A percentile compares a stretch with the other conserved stretches of the same genome.
These are phyloP conservation scores for Marsdenia floribunda DNA, from an alignment of 257 asterid species.

Conservation along the genomic window DNA sequence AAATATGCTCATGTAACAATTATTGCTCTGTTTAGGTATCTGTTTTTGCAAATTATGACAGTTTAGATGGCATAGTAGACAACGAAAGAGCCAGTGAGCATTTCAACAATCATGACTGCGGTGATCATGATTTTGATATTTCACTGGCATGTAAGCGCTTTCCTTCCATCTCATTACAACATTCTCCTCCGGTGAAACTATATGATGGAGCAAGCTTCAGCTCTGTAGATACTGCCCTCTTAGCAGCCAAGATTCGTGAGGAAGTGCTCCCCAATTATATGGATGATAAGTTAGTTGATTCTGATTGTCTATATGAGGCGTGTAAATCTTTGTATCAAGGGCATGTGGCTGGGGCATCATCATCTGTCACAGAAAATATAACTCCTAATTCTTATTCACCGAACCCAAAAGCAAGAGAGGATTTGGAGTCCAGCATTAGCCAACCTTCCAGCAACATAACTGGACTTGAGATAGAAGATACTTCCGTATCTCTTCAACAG, in stretches of 20 bases:
- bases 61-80: constrained; percentile 52
- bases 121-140: constrained; percentile 46
- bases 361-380: constrained; percentile 32
- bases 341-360: constrained; percentile 25
- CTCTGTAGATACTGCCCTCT: constrained; percentile 37
- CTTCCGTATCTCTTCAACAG: constrained; percentile 41
- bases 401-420: constrained; percentile 32
- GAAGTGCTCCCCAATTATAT: constrained; percentile 42
- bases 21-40: constrained; percentile 49
- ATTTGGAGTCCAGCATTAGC: constrained; percentile 30
- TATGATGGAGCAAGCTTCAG: constrained; percentile 48
- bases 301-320: constrained; percentile 35
- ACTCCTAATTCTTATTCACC: constrained; percentile 30
- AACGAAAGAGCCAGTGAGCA: constrained; percentile 37
- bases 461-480: constrained; percentile 29
- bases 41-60: constrained; percentile 52
- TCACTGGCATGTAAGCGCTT: constrained; percentile 58
- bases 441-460: constrained; percentile 26
- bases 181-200: constrained; percentile 59
- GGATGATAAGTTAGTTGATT: constrained; percentile 48
- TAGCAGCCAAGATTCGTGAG: constrained; percentile 49
- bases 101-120: constrained; percentile 28
- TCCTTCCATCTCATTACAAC: constrained; percentile 69
- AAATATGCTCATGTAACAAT: not conserved
- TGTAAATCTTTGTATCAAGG: constrained; percentile 35